Evolutionary conservation across 75 land plant genomes (phyloP).

Genomic region (Pinus albicaulis): DNA sequence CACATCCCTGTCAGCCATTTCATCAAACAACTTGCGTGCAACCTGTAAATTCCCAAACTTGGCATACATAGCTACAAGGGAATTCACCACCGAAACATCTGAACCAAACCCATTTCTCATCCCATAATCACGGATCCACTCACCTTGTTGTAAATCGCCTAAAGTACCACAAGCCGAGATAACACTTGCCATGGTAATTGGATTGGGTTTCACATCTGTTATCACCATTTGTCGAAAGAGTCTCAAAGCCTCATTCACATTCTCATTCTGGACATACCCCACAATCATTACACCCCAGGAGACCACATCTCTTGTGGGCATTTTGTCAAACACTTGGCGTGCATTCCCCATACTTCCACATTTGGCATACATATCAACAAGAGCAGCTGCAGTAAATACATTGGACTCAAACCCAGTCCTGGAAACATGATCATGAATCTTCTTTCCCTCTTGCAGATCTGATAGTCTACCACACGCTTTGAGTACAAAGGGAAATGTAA

Average conservation of each 20-base stretch:
- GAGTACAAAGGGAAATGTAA: conserved; percentile 23
- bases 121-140: not conserved
- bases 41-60: not conserved
- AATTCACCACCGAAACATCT: not conserved
- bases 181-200: not conserved
- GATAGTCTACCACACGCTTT: conserved; percentile 26
- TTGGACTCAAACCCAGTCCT: not conserved
- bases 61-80: conserved; percentile 1
- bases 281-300: conserved; percentile 10
- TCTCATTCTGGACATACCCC: conserved; percentile 10
- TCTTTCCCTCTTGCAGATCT: conserved; percentile 3
- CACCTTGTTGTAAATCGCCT: not conserved
- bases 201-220: not conserved
- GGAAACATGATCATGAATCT: conserved; percentile 3
- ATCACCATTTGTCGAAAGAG: not conserved
- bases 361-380: conserved; percentile 5
- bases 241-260: not conserved
- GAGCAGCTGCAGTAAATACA: not conserved
- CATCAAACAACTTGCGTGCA: not conserved
- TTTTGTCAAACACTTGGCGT: not conserved
- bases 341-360: not conserved
- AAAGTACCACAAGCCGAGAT: not conserved
- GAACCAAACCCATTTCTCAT: not conserved
- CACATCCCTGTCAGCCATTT: conserved; percentile 3
- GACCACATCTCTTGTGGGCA: not conserved